phyloP scores from a whole-genome alignment of 192 early-diverging fungal genomes.

The Umbelopsis isabellina region DNA sequence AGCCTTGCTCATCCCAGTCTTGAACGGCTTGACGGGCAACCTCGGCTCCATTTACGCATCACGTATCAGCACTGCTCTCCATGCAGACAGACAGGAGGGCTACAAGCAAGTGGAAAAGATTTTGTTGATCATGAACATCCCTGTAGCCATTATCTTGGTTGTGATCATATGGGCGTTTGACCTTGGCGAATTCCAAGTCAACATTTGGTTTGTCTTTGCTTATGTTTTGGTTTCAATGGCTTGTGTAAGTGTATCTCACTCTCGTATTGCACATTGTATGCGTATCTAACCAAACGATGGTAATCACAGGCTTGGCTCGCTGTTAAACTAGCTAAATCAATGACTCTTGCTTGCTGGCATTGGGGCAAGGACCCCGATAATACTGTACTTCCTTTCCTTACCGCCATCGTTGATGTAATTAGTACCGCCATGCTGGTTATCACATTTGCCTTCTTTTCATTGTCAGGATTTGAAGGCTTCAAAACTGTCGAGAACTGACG shows the following conservation, averaged over 20 bases:
- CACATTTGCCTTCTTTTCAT: constrained; percentile 23
- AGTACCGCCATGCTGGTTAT: constrained; percentile 63
- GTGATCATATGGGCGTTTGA: constrained; percentile 47
- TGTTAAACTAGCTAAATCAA: constrained; percentile 53
- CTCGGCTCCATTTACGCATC: constrained; percentile 77
- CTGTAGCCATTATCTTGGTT: constrained; percentile 64
- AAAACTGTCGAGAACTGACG: neutral
- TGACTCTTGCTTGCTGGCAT: constrained; percentile 62
- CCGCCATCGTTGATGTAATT: constrained; percentile 68
- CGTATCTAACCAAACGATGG: constrained; percentile 24
- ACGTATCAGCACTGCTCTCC: constrained; percentile 72
- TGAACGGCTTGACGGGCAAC: constrained; percentile 75
- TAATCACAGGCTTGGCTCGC: constrained; percentile 45
- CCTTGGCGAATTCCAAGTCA: constrained; percentile 45
- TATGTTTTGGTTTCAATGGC: constrained; percentile 55
- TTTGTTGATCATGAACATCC: constrained; percentile 68
- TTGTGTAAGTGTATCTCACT: constrained; percentile 44
- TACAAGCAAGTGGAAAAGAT: constrained; percentile 54
- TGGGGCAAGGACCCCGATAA: constrained; percentile 76
- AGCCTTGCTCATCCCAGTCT: constrained; percentile 67
- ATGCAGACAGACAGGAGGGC: constrained; percentile 49
- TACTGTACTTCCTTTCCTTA: constrained; percentile 61
- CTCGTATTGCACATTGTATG: neutral
- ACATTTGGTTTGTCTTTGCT: constrained; percentile 45
- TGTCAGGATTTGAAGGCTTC: constrained; percentile 1